These are phyloP conservation scores for Trichophyton equinum DNA, from an alignment of 2,329 filamentous ascomycete genomes.

Conservation along the genomic window DNA sequence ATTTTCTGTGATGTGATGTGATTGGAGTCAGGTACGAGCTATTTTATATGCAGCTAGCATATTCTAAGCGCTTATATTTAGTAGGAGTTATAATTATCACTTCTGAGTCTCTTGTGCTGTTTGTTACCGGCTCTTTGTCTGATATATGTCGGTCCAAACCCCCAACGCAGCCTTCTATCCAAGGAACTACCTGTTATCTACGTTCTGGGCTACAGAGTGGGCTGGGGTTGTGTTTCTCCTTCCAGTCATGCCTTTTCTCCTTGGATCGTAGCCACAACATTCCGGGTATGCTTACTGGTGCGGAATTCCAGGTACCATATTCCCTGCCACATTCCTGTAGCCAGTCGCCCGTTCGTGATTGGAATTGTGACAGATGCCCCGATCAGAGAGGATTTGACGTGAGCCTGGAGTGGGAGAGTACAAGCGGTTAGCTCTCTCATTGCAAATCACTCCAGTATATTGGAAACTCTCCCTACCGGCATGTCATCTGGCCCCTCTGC, in stretches of 20 bases:
- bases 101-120: background rate
- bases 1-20: background rate
- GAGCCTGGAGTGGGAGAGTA: constrained; percentile 45
- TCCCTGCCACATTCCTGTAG: constrained; percentile 51
- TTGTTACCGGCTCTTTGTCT: no score
- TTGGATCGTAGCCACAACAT: constrained; percentile 85
- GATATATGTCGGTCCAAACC: background rate
- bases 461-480: constrained; percentile 47
- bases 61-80: background rate
- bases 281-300: constrained; percentile 59
- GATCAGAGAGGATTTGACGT: constrained; percentile 82
- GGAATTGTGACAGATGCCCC: constrained; percentile 85
- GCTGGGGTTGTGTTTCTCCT: background rate
- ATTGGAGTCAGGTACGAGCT: background rate
- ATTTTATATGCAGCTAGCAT: background rate
- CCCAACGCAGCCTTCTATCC: no score
- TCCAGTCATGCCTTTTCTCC: constrained; percentile 50
- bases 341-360: constrained; percentile 72
- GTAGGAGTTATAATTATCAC: background rate
- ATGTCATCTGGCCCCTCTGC: constrained; percentile 88
- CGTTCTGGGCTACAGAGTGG: background rate
- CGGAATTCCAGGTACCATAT: constrained; percentile 95
- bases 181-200: no score
- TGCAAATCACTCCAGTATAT: background rate
- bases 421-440: background rate